Evolutionary conservation across 805 yeast genomes (phyloP), one percentile per base, ranked within the genome.

Genomic region (Sugiyamaella americana): DNA sequence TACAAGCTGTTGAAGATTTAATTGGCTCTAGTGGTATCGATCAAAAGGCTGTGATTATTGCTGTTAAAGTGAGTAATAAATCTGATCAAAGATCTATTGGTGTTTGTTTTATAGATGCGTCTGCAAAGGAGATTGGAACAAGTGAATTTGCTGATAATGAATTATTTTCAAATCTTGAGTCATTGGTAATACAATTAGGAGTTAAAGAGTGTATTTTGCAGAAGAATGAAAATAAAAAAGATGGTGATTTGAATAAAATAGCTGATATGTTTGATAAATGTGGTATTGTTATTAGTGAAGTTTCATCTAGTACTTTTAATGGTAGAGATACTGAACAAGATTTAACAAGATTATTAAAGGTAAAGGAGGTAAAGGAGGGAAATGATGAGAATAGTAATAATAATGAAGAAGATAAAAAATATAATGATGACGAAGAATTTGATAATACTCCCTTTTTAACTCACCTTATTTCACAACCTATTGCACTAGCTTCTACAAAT

Each of bases 131-230:
- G 26, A 71, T 93, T 26, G 88, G 93, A 18, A 67, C 88, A 43
- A 67, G 82, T 16, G 95, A 89, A 60, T 84, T 91, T 53, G 75
- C 76, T 6, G 99, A 93, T 62, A 88, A 87, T 59, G 98, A 91
- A 41, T 72, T 87, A 6, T 88, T 77, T 56, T 81, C 95, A 1
- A 91, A 89, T 59, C 64, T 91, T 51, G 98, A 93, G 62, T 81
- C 94, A 40, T 72, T 88, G 42, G 64, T 89, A 49, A 83, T 93
- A 55, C 99, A 93, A 63, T 69, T 88, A 30, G 96, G 95, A 18
- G 87, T 88, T 4, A 86, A 84, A 57, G 98, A 93, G 61, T 81
- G 87, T 36, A 61, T 93, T 13, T 57, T 91, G 4, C 82, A 83
- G 46, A 65, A 62, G 23, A 74, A 67, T 20, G 72, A 50, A 42